These are phyloP conservation scores for Ophiostoma piceae DNA, from an alignment of 2,329 filamentous ascomycete species.

Conservation along the genomic window DNA sequence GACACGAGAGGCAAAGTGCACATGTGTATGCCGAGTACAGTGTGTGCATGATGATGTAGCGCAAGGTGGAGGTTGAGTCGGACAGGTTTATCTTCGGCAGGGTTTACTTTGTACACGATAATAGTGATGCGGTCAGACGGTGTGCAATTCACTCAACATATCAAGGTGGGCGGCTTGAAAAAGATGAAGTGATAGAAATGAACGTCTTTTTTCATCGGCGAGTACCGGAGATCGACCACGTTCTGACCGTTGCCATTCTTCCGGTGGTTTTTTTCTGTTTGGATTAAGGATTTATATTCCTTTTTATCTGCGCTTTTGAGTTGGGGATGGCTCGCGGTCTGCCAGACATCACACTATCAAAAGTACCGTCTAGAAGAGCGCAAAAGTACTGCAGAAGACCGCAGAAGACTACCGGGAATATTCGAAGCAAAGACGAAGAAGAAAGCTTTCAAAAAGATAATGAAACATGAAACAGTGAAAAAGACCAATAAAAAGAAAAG, in stretches of 20 bases:
- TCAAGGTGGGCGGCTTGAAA: neutral
- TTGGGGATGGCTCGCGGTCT: neutral
- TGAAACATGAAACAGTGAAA: slow-evolving; percentile 6
- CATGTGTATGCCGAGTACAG: neutral
- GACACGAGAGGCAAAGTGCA: slow-evolving; percentile 2
- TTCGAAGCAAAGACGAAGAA: neutral
- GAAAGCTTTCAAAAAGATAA: neutral
- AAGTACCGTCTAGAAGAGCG: slow-evolving; percentile 5
- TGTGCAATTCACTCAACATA: neutral
- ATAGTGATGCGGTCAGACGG: neutral
- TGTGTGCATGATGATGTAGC: neutral
- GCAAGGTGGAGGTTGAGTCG: neutral
- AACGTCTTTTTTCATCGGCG: neutral
- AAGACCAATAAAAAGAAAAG: slow-evolving; percentile 13
- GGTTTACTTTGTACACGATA: neutral
- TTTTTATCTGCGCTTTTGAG: neutral
- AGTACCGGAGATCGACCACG: neutral
- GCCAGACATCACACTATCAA: neutral
- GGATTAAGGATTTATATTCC: neutral
- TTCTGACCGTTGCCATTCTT: neutral
- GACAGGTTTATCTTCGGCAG: neutral
- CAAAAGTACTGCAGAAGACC: neutral
- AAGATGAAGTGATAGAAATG: too few relatives aligned
- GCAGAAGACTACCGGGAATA: neutral
- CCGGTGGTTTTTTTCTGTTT: neutral